Percentiles rank a stretch among this genome's conserved stretches.
These are phyloP conservation scores for Tilletia horrida DNA, from an alignment of 1,284 basidiomycete species.

Conservation along the genomic window DNA sequence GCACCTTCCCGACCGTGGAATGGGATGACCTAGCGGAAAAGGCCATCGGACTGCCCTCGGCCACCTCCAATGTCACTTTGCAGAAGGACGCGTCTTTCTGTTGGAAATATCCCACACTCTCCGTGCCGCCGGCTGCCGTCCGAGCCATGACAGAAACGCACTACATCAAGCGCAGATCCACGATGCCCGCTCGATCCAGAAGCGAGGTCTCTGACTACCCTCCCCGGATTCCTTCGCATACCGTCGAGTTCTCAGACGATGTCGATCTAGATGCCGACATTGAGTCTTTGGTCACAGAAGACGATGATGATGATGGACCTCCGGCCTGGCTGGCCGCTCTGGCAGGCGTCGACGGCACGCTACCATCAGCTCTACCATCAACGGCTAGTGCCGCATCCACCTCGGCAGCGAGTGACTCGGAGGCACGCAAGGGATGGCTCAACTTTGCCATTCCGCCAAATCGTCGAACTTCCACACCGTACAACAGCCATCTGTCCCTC, in stretches of 20 bases:
- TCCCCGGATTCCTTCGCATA: neutral
- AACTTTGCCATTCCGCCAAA: conserved; percentile 4
- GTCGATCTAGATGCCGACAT: neutral
- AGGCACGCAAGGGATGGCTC: conserved; percentile 11
- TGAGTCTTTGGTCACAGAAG: neutral
- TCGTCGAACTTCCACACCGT: neutral
- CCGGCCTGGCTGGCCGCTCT: conserved; percentile 6
- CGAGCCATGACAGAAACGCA: conserved; percentile 18
- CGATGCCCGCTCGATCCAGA: neutral
- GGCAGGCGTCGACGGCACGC: neutral
- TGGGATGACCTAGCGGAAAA: conserved; percentile 5
- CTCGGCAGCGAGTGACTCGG: conserved; percentile 10
- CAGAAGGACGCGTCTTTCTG: conserved; percentile 20
- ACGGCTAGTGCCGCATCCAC: neutral
- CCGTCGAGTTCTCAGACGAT: neutral
- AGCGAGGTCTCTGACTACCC: neutral
- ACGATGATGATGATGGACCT: conserved; percentile 10
- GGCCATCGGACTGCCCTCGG: neutral
- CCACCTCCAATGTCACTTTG: neutral
- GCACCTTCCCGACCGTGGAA: neutral
- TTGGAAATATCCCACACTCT: conserved; percentile 23
- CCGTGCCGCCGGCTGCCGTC: conserved; percentile 21
- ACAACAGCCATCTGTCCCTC: neutral
- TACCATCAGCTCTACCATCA: neutral
- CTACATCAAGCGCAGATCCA: conserved; percentile 20